Conservation (phyloP, 352 stramenopile genomes). For the Aphanomyces cochlioides region DNA sequence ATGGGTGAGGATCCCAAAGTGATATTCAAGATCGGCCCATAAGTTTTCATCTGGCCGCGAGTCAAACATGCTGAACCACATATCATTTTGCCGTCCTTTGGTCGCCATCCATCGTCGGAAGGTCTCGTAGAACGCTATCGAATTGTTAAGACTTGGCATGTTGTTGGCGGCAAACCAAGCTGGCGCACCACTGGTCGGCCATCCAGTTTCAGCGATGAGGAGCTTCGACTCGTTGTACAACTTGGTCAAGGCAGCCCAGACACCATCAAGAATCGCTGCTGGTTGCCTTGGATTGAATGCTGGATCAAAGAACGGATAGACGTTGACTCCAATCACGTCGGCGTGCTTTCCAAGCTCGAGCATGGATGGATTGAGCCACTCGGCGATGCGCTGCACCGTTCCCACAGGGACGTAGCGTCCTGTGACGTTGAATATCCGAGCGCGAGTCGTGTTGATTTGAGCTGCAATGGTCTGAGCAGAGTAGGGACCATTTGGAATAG, state of each 20-base stretch:
- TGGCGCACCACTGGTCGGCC: constrained; percentile 26
- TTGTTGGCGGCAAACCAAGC: constrained; percentile 15
- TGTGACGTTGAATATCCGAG: constrained; percentile 29
- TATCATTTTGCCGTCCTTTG: not conserved
- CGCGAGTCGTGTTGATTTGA: constrained; percentile 38
- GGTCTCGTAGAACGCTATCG: constrained; percentile 34
- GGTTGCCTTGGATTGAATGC: constrained; percentile 31
- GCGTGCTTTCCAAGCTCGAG: not conserved
- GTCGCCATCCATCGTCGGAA: constrained; percentile 50
- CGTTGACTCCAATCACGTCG: constrained; percentile 43
- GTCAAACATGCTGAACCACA: not conserved
- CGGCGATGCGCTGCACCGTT: constrained; percentile 51
- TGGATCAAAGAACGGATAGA: constrained; percentile 41
- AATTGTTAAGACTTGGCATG: constrained; percentile 37
- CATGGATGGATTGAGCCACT: constrained; percentile 39
- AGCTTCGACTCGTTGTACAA: constrained; percentile 38
- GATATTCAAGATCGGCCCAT: too few species aligned
- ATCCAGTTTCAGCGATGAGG: constrained; percentile 37
- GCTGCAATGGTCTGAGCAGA: constrained; percentile 36
- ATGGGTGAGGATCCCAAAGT: too few species aligned
- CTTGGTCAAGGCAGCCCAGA: constrained; percentile 38
- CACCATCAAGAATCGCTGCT: constrained; percentile 24
- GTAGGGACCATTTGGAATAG: constrained; percentile 27
- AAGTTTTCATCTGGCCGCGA: too few species aligned
- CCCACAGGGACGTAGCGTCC: constrained; percentile 47